A percentile compares a stretch with the other conserved stretches of the same genome.
Evolutionary conservation across 768 basidiomycete genomes (phyloP).

Genomic region (Leccinum incarnatum): DNA sequence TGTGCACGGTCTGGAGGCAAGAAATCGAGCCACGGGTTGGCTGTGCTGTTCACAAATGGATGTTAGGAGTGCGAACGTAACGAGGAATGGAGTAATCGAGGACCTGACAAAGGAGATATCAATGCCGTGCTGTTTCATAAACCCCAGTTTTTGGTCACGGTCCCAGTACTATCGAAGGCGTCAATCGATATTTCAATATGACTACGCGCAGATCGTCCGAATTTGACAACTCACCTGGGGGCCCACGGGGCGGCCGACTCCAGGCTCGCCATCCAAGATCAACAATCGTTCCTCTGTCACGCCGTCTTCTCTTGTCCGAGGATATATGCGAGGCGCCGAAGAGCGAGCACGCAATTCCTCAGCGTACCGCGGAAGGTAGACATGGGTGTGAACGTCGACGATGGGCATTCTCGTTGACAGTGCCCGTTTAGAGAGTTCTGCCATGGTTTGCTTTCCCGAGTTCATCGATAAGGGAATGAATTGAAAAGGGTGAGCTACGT

Average conservation of each 20-base stretch:
- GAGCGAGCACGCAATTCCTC: constrained; percentile 63
- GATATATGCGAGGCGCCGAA: constrained; percentile 65
- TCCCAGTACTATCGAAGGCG: constrained; percentile 63
- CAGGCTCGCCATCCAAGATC: constrained; percentile 78
- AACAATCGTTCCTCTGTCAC: constrained; percentile 63
- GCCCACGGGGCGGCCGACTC: constrained; percentile 76
- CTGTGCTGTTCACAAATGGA: constrained; percentile 48
- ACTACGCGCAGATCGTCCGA: constrained; percentile 1
- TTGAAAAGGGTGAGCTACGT: constrained; percentile 9
- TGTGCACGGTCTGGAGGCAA: constrained; percentile 66
- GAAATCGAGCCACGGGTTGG: constrained; percentile 93
- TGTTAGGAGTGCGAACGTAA: constrained; percentile 17
- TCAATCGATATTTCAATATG: constrained; percentile 7
- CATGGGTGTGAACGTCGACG: constrained; percentile 84
- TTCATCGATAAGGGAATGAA: constrained; percentile 27
- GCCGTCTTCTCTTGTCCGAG: constrained; percentile 41
- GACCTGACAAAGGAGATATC: constrained; percentile 78
- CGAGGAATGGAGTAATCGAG: constrained; percentile 7
- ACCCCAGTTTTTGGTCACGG: constrained; percentile 68
- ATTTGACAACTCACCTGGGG: constrained; percentile 49
- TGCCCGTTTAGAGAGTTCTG: constrained; percentile 20
- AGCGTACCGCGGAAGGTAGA: constrained; percentile 80
- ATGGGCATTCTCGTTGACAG: constrained; percentile 37
- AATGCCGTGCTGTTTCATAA: constrained; percentile 84
- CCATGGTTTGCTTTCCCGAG: constrained; percentile 24